These are phyloP conservation scores for Scheffersomyces stipitis DNA, from an alignment of 805 yeast species.

Conservation along the genomic window DNA sequence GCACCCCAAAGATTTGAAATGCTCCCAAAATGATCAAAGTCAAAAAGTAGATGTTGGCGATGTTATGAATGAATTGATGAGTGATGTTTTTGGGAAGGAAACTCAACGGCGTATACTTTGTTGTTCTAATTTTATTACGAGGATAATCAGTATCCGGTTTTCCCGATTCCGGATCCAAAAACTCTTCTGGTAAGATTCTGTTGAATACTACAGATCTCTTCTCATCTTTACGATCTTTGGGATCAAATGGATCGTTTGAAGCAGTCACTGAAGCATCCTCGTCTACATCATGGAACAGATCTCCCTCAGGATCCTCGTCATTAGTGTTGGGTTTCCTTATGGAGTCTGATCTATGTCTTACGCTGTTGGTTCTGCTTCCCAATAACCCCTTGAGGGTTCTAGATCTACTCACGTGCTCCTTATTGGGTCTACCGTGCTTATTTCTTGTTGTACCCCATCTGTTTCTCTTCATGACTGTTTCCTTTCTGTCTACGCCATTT, in stretches of 20 bases:
- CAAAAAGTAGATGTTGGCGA: conserved; percentile 89
- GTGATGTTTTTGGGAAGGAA: conserved; percentile 83
- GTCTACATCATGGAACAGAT: no score
- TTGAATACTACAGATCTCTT: conserved; percentile 59
- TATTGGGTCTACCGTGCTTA: conserved; percentile 62
- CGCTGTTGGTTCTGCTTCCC: conserved; percentile 12
- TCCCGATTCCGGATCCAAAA: conserved; percentile 56
- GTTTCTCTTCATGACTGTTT: conserved; percentile 67
- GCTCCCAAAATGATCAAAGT: conserved; percentile 77
- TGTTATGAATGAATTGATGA: conserved; percentile 69
- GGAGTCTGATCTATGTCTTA: conserved; percentile 13
- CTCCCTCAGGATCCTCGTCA: conserved; percentile 2
- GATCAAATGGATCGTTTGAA: conserved; percentile 26
- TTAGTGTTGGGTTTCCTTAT: conserved; percentile 17
- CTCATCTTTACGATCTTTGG: conserved; percentile 29
- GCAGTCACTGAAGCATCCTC: conserved; percentile 29
- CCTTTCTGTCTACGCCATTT: conserved; percentile 19
- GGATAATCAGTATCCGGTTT: conserved; percentile 64
- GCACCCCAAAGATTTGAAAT: conserved; percentile 70
- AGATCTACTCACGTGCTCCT: conserved; percentile 50
- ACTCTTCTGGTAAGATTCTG: conserved; percentile 55
- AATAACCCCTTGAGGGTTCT: conserved; percentile 55
- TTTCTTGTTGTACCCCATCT: conserved; percentile 92
- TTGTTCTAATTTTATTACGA: conserved; percentile 90
- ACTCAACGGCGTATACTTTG: conserved; percentile 89